Conservation (phyloP, 2,329 filamentous ascomycete species). For the Colletotrichum limetticola region DNA sequence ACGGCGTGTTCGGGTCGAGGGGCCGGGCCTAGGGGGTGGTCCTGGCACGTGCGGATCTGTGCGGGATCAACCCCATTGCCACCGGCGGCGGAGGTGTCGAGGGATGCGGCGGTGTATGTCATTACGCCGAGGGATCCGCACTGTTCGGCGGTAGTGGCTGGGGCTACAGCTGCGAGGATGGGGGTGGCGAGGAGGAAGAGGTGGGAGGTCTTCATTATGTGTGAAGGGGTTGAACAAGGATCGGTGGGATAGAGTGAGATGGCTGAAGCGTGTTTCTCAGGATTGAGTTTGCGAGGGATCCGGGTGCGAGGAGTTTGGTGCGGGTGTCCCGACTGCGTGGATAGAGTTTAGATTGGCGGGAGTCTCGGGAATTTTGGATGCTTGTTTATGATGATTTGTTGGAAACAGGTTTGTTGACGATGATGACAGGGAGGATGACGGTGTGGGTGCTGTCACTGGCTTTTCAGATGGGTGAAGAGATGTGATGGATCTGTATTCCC, state of each 20-base stretch:
- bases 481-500: background rate
- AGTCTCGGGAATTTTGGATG: background rate
- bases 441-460: background rate
- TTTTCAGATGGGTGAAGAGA: background rate
- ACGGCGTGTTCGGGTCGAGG: background rate
- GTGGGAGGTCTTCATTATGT: background rate
- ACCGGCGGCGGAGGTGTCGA: background rate
- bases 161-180: constrained; percentile 4
- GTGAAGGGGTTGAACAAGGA: no score
- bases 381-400: background rate
- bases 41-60: constrained; percentile 14
- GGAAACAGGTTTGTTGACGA: no score
- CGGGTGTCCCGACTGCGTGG: no score
- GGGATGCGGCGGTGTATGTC: background rate
- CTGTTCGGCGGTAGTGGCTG: constrained; percentile 1
- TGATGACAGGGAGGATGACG: background rate
- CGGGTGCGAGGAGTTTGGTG: background rate
- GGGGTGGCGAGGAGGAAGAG: constrained; percentile 11
- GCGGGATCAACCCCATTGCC: constrained; percentile 1
- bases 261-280: background rate
- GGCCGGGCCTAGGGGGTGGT: constrained; percentile 10
- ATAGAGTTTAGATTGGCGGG: background rate
- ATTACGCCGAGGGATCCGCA: constrained; percentile 19
- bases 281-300: background rate
- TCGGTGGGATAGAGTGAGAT: background rate